Evolutionary conservation across 257 asterid species (phyloP).

Genomic region (Gynochthodes officinalis): DNA sequence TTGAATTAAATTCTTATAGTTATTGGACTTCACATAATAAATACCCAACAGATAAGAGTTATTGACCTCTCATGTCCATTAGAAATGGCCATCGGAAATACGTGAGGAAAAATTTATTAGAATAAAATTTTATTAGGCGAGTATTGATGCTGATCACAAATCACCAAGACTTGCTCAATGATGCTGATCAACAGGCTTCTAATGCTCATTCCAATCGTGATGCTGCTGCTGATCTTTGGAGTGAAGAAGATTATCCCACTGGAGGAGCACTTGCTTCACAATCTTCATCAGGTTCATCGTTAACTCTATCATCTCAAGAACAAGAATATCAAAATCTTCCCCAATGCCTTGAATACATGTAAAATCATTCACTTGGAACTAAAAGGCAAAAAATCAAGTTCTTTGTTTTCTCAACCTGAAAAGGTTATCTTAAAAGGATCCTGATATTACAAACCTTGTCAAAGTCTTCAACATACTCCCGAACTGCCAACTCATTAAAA

Average conservation of each 20-base stretch:
- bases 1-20: no score
- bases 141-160: no score
- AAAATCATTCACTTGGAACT: no score
- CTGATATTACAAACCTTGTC: constrained; percentile 41
- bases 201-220: not conserved
- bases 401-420: no score
- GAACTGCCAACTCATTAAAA: constrained; percentile 64
- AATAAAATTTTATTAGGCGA: no score
- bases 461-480: constrained; percentile 78
- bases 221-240: constrained; percentile 23
- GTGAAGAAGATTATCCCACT: constrained; percentile 7
- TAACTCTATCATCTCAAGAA: constrained; percentile 12
- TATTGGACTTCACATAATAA: no score
- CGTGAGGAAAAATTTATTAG: no score
- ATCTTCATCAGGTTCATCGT: constrained; percentile 24
- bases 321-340: constrained; percentile 17
- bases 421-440: not conserved
- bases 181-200: not conserved
- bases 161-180: no score
- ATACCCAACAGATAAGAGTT: no score
- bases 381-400: no score
- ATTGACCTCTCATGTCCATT: no score
- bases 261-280: constrained; percentile 24
- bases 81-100: no score
- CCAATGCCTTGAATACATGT: constrained; percentile 15